Evolutionary conservation across 2,329 filamentous ascomycete genomes (phyloP).

Genomic region (Calonectria montana): DNA sequence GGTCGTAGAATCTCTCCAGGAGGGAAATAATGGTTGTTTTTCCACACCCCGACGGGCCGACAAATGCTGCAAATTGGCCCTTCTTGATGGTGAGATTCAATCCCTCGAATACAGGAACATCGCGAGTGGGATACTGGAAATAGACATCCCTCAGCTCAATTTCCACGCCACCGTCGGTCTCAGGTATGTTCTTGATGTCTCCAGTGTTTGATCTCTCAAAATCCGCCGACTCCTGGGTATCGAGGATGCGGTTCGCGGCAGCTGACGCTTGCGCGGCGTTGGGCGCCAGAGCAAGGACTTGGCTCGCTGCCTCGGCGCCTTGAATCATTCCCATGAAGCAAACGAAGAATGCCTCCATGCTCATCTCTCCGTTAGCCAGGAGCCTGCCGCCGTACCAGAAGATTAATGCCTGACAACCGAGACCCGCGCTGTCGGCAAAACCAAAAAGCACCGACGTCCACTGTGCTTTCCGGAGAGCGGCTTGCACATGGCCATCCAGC

Average conservation of each 20-base stretch:
- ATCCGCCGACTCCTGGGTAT: conserved; percentile 27
- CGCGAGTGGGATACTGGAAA: conserved; percentile 39
- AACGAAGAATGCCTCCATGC: conserved; percentile 62
- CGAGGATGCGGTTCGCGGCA: conserved; percentile 45
- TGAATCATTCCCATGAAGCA: conserved; percentile 64
- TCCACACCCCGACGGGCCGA: conserved; percentile 32
- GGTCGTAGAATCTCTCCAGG: conserved; percentile 42
- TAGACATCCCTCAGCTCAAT: conserved; percentile 36
- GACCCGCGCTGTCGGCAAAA: conserved; percentile 51
- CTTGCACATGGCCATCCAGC: conserved; percentile 48
- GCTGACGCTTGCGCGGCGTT: conserved; percentile 34
- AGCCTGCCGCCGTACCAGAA: conserved; percentile 61
- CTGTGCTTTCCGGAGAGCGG: conserved; percentile 45
- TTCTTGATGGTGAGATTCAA: conserved; percentile 44
- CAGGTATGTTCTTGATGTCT: conserved; percentile 5
- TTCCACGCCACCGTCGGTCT: conserved; percentile 14
- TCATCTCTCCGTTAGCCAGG: conserved; percentile 44
- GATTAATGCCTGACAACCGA: conserved; percentile 60
- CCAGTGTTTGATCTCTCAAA: neutral
- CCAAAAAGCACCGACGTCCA: conserved; percentile 49
- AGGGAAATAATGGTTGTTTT: conserved; percentile 46
- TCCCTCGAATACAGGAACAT: conserved; percentile 34
- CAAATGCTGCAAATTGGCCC: conserved; percentile 55
- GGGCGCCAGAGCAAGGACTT: conserved; percentile 27
- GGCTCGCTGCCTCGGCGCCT: conserved; percentile 56